Evolutionary conservation across 2,329 filamentous ascomycete species (phyloP).

Genomic region (Colletotrichum simmondsii): DNA sequence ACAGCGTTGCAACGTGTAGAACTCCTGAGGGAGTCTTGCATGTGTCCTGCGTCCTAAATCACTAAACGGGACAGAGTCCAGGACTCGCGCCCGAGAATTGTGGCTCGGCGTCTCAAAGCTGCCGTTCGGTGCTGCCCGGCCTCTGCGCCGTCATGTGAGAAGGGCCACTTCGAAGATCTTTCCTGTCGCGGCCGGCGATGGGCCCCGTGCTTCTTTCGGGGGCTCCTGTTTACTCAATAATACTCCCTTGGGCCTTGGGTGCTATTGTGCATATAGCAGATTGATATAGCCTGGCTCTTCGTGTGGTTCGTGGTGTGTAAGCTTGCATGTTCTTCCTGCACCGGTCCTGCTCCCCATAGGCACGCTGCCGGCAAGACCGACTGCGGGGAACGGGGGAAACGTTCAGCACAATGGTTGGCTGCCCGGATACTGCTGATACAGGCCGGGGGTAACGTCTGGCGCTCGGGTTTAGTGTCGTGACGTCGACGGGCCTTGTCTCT

Average conservation of each 20-base stretch:
- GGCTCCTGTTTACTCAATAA: neutral
- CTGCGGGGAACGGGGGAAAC: neutral
- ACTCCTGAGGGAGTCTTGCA: neutral
- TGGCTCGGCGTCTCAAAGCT: neutral
- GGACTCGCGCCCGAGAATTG: constrained; percentile 9
- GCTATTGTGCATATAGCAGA: neutral
- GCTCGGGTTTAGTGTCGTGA: neutral
- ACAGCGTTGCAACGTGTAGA: neutral
- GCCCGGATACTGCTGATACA: neutral
- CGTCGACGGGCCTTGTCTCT: neutral
- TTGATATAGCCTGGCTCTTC: neutral
- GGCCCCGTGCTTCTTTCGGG: neutral
- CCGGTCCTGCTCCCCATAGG: neutral
- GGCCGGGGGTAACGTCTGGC: neutral
- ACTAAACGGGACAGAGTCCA: neutral
- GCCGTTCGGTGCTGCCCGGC: neutral
- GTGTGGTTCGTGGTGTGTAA: neutral
- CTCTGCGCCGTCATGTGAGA: constrained; percentile 1
- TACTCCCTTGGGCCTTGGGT: neutral
- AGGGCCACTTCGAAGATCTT: neutral
- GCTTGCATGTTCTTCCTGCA: neutral
- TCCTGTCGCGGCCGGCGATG: neutral
- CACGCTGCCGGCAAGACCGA: neutral
- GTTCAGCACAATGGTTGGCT: neutral
- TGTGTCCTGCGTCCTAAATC: neutral